phyloP scores from a whole-genome alignment of 2,329 filamentous ascomycete species.

The Fusarium haematococcum region DNA sequence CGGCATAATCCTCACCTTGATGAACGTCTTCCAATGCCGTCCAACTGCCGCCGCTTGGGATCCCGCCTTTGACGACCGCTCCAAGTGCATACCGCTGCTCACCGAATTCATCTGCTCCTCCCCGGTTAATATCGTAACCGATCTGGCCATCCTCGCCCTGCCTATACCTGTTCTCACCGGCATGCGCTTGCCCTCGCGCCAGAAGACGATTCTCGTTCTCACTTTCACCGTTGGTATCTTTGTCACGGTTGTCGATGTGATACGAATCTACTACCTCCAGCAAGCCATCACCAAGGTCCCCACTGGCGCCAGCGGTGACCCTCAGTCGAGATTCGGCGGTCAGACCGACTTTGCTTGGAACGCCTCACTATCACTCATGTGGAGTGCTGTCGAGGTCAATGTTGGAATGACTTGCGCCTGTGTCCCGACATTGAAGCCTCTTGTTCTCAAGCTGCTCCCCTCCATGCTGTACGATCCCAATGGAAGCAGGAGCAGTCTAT shows the following conservation, averaged over 20 bases:
- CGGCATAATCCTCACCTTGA: constrained; percentile 81
- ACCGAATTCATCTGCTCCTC: constrained; percentile 79
- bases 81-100: constrained; percentile 66
- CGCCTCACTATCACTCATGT: constrained; percentile 88
- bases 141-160: constrained; percentile 86
- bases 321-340: constrained; percentile 61
- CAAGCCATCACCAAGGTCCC: constrained; percentile 68
- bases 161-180: constrained; percentile 89
- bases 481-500: constrained; percentile 50
- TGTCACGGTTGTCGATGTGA: constrained; percentile 86
- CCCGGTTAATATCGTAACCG: constrained; percentile 91
- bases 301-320: constrained; percentile 50
- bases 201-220: constrained; percentile 87
- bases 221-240: constrained; percentile 91
- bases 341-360: constrained; percentile 74
- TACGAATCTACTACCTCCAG: constrained; percentile 91
- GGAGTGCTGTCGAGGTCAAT: constrained; percentile 93
- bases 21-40: constrained; percentile 88
- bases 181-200: constrained; percentile 85
- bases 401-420: constrained; percentile 91
- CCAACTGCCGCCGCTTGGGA: constrained; percentile 80
- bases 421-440: constrained; percentile 90
- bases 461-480: constrained; percentile 66
- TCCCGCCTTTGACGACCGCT: constrained; percentile 46
- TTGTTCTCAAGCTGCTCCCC: constrained; percentile 75